Percentiles rank a stretch among this genome's conserved stretches.
Evolutionary conservation across 345 rosid genomes (phyloP).

Genomic region (Populus tremula): DNA sequence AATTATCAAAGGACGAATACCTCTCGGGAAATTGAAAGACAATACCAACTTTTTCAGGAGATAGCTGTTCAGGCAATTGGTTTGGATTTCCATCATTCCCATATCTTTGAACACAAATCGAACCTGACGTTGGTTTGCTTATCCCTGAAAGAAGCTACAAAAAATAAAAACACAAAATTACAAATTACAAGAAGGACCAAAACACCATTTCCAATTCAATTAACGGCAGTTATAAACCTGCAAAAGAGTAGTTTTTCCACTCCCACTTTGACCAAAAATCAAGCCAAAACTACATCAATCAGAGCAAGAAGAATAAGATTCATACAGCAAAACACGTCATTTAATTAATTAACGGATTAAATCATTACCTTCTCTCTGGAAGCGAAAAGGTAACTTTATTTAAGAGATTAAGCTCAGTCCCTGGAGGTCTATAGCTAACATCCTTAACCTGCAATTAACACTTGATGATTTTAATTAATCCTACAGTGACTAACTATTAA

Average conservation of each 20-base stretch:
- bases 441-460: conserved; percentile 48
- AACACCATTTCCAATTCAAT: background rate
- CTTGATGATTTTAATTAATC: conserved; percentile 10
- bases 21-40: conserved; percentile 97
- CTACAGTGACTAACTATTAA: background rate
- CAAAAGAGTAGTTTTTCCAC: conserved; percentile 91
- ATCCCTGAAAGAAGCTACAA: conserved; percentile 86
- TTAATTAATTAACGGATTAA: too few relatives aligned
- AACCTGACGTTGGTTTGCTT: conserved; percentile 83
- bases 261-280: conserved; percentile 94
- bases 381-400: conserved; percentile 72
- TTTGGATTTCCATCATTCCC: conserved; percentile 50
- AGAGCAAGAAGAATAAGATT: background rate
- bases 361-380: conserved; percentile 59
- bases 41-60: conserved; percentile 77
- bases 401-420: conserved; percentile 68
- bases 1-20: conserved; percentile 26
- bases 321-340: too few relatives aligned
- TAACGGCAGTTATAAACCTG: conserved; percentile 44
- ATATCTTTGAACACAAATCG: conserved; percentile 67
- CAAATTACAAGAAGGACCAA: background rate
- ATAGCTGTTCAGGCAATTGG: conserved; percentile 39
- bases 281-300: conserved; percentile 71
- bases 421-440: conserved; percentile 75
- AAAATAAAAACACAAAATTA: background rate